Evolutionary conservation across 2,329 filamentous ascomycete genomes (phyloP).

Genomic region (Ophiostoma triangulosporum): DNA sequence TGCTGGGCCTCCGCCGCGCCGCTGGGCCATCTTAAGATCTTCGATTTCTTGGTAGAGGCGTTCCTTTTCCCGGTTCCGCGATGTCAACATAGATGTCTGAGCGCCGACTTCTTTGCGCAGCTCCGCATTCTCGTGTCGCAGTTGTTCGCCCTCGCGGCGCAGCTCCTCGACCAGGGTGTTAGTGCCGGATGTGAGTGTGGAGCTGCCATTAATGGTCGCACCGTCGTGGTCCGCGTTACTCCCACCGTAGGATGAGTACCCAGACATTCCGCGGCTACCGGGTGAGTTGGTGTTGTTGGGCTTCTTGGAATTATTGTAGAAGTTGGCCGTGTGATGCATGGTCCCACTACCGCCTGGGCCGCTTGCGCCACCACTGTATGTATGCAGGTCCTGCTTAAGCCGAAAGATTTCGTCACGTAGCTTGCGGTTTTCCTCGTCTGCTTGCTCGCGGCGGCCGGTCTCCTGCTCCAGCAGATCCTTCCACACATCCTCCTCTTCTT

Average conservation of each 20-base stretch:
- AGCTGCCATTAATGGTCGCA: constrained; percentile 35
- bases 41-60: constrained; percentile 94
- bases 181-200: constrained; percentile 33
- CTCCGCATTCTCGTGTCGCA: constrained; percentile 87
- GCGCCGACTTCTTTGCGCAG: constrained; percentile 83
- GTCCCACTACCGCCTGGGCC: constrained; percentile 15
- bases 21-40: constrained; percentile 78
- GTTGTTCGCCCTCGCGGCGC: constrained; percentile 52
- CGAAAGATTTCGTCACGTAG: constrained; percentile 75
- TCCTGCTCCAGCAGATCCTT: constrained; percentile 91
- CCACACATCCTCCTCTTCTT: constrained; percentile 71
- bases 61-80: constrained; percentile 88
- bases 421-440: constrained; percentile 75
- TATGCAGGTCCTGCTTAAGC: constrained; percentile 45
- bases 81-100: constrained; percentile 95
- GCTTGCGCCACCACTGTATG: constrained; percentile 15
- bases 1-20: constrained; percentile 46
- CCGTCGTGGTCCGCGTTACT: constrained; percentile 20
- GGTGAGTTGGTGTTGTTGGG: constrained; percentile 25
- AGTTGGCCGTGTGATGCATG: constrained; percentile 49
- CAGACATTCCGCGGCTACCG: neutral
- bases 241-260: constrained; percentile 18
- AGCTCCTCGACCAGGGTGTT: constrained; percentile 67
- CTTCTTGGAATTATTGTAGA: constrained; percentile 50
- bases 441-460: constrained; percentile 74